Evolutionary conservation across 1,284 basidiomycete genomes (phyloP).

Genomic region (Marasmius oreades): DNA sequence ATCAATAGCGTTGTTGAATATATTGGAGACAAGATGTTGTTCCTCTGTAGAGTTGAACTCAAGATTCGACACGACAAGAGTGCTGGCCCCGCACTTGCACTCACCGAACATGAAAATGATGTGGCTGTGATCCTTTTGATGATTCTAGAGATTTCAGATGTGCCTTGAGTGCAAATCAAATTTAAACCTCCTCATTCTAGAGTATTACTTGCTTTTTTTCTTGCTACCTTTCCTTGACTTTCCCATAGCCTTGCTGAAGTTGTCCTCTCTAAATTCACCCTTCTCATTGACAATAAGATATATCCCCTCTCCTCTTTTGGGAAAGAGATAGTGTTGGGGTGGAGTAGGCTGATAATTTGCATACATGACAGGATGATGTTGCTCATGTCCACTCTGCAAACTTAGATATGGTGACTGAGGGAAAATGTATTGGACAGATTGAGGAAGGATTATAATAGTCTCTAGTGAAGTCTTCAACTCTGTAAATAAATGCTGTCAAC

Average conservation of each 20-base stretch:
- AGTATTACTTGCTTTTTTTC: slow-evolving; percentile 67
- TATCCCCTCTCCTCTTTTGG: slow-evolving; percentile 94
- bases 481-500: no score
- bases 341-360: slow-evolving; percentile 99
- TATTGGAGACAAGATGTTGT: slow-evolving; percentile 82
- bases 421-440: slow-evolving; percentile 94
- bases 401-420: slow-evolving; percentile 99
- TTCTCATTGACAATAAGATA: slow-evolving; percentile 98
- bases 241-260: slow-evolving; percentile 98
- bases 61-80: slow-evolving; percentile 89
- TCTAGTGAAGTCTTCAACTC: no score
- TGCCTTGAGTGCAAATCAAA: slow-evolving; percentile 45
- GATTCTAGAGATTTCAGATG: slow-evolving; percentile 95
- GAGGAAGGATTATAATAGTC: slow-evolving; percentile 96
- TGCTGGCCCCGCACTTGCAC: slow-evolving; percentile 93
- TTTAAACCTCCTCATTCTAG: background rate
- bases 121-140: slow-evolving; percentile 98
- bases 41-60: slow-evolving; percentile 97
- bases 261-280: slow-evolving; percentile 95
- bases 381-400: slow-evolving; percentile 99
- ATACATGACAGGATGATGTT: slow-evolving; percentile 99
- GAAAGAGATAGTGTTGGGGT: slow-evolving; percentile 97
- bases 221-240: slow-evolving; percentile 90
- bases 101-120: slow-evolving; percentile 99
- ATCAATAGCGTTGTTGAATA: slow-evolving; percentile 95